Evolutionary conservation across 345 rosid species (phyloP).

Genomic region (Salix arbutifolia): DNA sequence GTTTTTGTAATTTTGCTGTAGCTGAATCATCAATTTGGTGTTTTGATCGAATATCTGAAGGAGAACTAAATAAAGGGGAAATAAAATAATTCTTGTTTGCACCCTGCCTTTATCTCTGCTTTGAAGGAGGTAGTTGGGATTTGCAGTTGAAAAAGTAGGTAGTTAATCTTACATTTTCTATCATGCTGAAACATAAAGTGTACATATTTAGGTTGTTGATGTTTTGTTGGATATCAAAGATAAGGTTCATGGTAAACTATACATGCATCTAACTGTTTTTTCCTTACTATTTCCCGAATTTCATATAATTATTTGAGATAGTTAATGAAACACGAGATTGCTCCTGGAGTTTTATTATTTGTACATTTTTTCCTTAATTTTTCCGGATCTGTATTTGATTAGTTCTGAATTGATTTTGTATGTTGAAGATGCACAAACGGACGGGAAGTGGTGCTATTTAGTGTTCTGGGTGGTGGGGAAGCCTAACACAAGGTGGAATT

Average conservation of each 20-base stretch:
- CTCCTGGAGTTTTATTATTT: not conserved
- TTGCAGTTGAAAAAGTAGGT: not conserved
- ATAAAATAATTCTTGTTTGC: not conserved
- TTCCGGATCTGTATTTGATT: not conserved
- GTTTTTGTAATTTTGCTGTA: not conserved
- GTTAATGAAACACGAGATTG: not conserved
- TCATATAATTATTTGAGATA: not conserved
- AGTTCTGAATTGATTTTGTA: constrained; percentile 2
- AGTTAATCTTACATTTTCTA: not conserved
- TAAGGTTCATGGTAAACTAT: not conserved
- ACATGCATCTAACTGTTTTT: not conserved
- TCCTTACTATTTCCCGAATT: not conserved
- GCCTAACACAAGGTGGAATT: constrained; percentile 47
- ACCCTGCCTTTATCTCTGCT: not conserved
- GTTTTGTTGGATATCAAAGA: not conserved
- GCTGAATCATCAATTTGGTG: constrained; percentile 3
- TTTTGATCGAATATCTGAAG: not conserved
- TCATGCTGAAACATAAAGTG: not conserved
- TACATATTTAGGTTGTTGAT: not conserved
- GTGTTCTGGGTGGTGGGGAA: constrained; percentile 65
- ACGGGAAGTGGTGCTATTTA: constrained; percentile 70
- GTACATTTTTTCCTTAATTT: not conserved
- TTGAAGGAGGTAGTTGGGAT: not conserved
- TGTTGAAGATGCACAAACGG: constrained; percentile 52
- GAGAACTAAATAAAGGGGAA: not conserved